Conservation (phyloP, 768 basidiomycete species). For the Epithele typhae region DNA sequence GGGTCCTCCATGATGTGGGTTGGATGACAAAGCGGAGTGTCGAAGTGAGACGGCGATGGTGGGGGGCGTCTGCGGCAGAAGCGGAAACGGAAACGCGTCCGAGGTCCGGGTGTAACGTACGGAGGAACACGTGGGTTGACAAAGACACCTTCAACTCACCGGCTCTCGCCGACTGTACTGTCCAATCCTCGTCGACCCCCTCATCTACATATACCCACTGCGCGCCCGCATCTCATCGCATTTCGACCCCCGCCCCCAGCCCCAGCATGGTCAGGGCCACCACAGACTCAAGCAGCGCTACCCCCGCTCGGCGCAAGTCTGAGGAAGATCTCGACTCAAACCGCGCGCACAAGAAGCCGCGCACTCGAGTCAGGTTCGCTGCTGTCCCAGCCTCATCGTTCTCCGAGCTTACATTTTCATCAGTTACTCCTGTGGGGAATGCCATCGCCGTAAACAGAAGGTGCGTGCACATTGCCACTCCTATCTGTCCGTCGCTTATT, state of each 20-base stretch:
- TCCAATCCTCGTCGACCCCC: too few relatives aligned
- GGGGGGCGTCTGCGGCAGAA: neutral
- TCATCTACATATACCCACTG: too few relatives aligned
- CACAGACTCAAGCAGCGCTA: neutral
- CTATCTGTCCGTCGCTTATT: slow-evolving; percentile 11
- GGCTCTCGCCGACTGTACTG: too few relatives aligned
- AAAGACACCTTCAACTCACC: too few relatives aligned
- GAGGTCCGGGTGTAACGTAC: too few relatives aligned
- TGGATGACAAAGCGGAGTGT: neutral
- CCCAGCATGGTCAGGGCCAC: slow-evolving; percentile 18
- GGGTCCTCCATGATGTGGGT: slow-evolving; percentile 24
- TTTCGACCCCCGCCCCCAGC: too few relatives aligned
- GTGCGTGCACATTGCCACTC: slow-evolving; percentile 29
- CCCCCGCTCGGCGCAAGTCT: slow-evolving; percentile 57
- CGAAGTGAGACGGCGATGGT: neutral
- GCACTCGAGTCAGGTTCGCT: slow-evolving; percentile 72
- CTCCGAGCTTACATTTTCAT: neutral
- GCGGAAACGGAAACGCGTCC: too few relatives aligned
- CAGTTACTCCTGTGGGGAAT: slow-evolving; percentile 85
- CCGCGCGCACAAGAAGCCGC: slow-evolving; percentile 52
- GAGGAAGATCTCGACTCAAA: slow-evolving; percentile 51
- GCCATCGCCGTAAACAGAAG: slow-evolving; percentile 87
- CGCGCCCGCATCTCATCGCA: too few relatives aligned
- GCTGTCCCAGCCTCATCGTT: neutral
- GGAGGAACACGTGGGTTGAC: too few relatives aligned